These are phyloP conservation scores for Dentiscutata heterogama DNA, from an alignment of 371 early-diverging fungal genomes.

Conservation along the genomic window DNA sequence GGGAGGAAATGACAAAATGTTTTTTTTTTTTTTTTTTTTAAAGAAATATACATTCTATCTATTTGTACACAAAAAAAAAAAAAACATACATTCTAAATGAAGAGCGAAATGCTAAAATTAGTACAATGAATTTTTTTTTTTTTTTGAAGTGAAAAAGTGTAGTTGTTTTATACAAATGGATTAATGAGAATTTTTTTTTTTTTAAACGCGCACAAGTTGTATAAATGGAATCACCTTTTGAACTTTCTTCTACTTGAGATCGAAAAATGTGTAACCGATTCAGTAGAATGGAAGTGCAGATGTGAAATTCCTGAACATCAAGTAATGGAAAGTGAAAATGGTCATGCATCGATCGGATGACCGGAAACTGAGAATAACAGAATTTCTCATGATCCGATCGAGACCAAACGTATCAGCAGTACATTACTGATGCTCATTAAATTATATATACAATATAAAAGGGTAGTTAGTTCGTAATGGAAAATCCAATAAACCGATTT, in stretches of 20 bases:
- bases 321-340: neutral
- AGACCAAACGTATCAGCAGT: no score
- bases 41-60: constrained; percentile 31
- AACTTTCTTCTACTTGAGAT: neutral
- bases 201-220: no score
- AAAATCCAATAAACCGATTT: neutral
- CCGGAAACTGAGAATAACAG: neutral
- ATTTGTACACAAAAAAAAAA: neutral
- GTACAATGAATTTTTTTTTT: neutral
- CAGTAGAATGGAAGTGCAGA: neutral
- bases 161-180: constrained; percentile 10
- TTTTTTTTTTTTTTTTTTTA: no score
- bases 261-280: neutral
- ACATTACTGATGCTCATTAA: neutral
- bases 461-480: neutral
- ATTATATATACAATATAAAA: neutral
- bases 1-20: neutral
- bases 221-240: neutral
- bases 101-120: constrained; percentile 12
- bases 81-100: neutral
- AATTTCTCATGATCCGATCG: no score
- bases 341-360: neutral
- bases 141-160: neutral
- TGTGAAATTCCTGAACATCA: neutral
- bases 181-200: constrained; percentile 1